A percentile compares a stretch with the other conserved stretches of the same genome.
These are phyloP conservation scores for Ceratobasidium sp. DNA, from an alignment of 1,284 basidiomycete species.

Conservation along the genomic window DNA sequence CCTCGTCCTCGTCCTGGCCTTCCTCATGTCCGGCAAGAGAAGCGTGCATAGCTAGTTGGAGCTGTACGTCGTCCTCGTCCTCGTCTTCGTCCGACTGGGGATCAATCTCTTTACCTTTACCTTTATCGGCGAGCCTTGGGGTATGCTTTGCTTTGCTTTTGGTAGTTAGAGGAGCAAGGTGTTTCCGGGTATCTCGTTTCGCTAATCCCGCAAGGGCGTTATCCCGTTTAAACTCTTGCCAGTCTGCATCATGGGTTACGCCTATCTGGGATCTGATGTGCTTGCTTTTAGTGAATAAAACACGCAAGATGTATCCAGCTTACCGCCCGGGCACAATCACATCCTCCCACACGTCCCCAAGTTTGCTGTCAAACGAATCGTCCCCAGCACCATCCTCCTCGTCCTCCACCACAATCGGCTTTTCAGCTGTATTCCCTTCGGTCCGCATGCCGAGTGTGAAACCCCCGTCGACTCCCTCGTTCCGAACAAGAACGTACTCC, in stretches of 20 bases:
- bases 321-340: constrained; percentile 62
- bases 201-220: constrained; percentile 72
- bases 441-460: constrained; percentile 93
- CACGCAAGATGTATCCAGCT: constrained; percentile 45
- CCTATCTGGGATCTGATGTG: constrained; percentile 48
- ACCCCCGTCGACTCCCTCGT: constrained; percentile 83
- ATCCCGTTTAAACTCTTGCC: constrained; percentile 69
- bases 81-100: constrained; percentile 45
- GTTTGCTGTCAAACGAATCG: constrained; percentile 52
- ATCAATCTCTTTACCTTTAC: constrained; percentile 50
- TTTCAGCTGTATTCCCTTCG: constrained; percentile 71
- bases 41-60: constrained; percentile 1
- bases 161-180: constrained; percentile 44
- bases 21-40: background rate
- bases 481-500: constrained; percentile 93
- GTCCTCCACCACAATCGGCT: constrained; percentile 84
- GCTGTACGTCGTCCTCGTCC: constrained; percentile 40
- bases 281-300: constrained; percentile 9
- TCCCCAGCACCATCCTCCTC: constrained; percentile 54
- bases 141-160: constrained; percentile 48
- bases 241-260: constrained; percentile 63
- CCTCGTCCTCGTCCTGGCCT: constrained; percentile 42
- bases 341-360: constrained; percentile 78
- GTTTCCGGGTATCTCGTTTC: constrained; percentile 61
- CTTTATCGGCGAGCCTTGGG: constrained; percentile 53